Evolutionary conservation across 1,284 basidiomycete species (phyloP).

Genomic region (Psilocybe mexicana): DNA sequence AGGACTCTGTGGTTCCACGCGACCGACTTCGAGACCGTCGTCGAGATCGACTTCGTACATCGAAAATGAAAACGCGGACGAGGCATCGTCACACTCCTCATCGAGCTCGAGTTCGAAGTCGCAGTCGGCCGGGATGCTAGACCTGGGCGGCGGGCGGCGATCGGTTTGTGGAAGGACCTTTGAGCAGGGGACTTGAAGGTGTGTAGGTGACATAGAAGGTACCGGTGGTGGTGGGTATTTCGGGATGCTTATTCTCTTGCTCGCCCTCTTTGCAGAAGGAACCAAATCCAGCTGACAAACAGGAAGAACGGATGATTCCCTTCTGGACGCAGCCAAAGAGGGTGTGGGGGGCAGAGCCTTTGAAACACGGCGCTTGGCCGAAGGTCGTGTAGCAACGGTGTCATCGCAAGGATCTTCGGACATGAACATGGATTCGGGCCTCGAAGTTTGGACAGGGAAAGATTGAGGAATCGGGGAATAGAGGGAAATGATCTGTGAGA

Average conservation of each 20-base stretch:
- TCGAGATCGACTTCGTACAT: conserved; percentile 31
- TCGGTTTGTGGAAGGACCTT: conserved; percentile 14
- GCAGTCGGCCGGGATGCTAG: conserved; percentile 40
- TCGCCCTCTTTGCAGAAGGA: conserved; percentile 22
- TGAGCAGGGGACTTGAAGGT: conserved; percentile 12
- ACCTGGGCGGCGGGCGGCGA: conserved; percentile 38
- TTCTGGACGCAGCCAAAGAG: conserved; percentile 18
- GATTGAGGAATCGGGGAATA: conserved; percentile 28
- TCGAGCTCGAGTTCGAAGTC: conserved; percentile 29
- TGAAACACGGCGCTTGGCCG: conserved; percentile 14
- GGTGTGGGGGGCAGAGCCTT: conserved; percentile 19
- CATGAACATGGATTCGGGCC: conserved; percentile 37
- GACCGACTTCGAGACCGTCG: conserved; percentile 9
- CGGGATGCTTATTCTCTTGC: conserved; percentile 28
- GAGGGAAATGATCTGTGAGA: conserved; percentile 37
- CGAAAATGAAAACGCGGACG: conserved; percentile 34
- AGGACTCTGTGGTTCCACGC: conserved; percentile 10
- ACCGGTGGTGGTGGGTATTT: conserved; percentile 37
- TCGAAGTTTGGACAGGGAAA: conserved; percentile 25
- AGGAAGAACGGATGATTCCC: conserved; percentile 9
- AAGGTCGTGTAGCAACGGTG: conserved; percentile 6
- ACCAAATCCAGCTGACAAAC: conserved; percentile 25
- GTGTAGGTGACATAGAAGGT: conserved; percentile 26
- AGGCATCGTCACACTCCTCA: conserved; percentile 20
- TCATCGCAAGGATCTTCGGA: conserved; percentile 6